Percentiles rank a stretch among this genome's conserved stretches.
These are phyloP conservation scores for Penicillium samsonianum DNA, from an alignment of 495 filamentous ascomycete genomes.

Conservation along the genomic window DNA sequence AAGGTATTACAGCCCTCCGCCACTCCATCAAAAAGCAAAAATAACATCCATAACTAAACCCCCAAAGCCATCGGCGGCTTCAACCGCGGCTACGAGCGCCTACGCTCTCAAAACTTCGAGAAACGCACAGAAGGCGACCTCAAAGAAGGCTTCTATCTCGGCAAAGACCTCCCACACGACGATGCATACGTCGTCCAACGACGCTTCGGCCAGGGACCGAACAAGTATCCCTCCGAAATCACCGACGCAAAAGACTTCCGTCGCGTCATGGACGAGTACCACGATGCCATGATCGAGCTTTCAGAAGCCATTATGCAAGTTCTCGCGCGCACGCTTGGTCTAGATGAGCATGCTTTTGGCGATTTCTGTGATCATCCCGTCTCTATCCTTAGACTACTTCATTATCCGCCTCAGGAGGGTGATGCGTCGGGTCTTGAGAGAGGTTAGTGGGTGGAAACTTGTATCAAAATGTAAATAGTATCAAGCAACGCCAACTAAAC, in stretches of 20 bases:
- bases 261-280: constrained; percentile 31
- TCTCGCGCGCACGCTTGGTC: constrained; percentile 43
- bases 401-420: constrained; percentile 48
- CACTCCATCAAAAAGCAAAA: not conserved
- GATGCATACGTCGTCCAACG: constrained; percentile 33
- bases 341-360: constrained; percentile 41
- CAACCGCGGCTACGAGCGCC: constrained; percentile 46
- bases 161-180: constrained; percentile 34
- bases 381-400: constrained; percentile 43
- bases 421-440: constrained; percentile 25
- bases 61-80: constrained; percentile 19
- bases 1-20: constrained; percentile 14
- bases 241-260: constrained; percentile 34
- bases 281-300: constrained; percentile 24
- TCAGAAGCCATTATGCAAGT: constrained; percentile 32
- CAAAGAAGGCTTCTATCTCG: constrained; percentile 50
- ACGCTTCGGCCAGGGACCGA: constrained; percentile 44
- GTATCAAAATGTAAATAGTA: not conserved
- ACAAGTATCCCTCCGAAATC: constrained; percentile 45
- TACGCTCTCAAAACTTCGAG: constrained; percentile 46
- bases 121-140: constrained; percentile 40
- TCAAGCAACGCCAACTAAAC: not conserved
- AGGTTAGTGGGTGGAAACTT: constrained; percentile 1
- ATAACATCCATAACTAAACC: not conserved
- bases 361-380: constrained; percentile 37